Percentiles rank a stretch among this genome's conserved stretches.
phyloP scores from a whole-genome alignment of 306 rosid genomes.

The Sophora flavescens region DNA sequence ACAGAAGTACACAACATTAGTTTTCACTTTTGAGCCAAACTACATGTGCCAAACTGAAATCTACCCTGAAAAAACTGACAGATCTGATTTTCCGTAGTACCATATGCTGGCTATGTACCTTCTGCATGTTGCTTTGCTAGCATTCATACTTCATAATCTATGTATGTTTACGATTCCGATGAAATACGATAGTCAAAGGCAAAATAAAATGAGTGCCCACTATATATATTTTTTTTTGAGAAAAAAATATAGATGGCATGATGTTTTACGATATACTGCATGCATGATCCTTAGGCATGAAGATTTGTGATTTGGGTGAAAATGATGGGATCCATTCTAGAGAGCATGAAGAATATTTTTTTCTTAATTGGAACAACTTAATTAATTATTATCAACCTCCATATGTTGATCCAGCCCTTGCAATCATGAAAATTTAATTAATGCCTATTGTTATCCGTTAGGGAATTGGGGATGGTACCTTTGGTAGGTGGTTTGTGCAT shows the following conservation, averaged over 20 bases:
- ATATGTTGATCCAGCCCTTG: conserved; percentile 39
- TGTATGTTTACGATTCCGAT: conserved; percentile 42
- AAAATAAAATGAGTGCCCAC: conserved; percentile 29
- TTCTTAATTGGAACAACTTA: conserved; percentile 38
- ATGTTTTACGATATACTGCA: conserved; percentile 16
- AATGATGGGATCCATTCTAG: conserved; percentile 42
- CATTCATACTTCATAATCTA: conserved; percentile 45
- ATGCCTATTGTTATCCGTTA: conserved; percentile 47
- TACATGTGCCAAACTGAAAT: no score
- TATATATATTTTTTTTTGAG: neutral
- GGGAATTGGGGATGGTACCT: conserved; percentile 32
- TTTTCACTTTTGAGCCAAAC: no score
- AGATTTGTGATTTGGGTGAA: conserved; percentile 8
- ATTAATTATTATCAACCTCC: conserved; percentile 19
- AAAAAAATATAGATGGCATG: neutral
- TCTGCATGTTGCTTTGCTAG: conserved; percentile 42
- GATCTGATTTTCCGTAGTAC: conserved; percentile 60
- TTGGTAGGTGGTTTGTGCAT: conserved; percentile 53
- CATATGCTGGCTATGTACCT: conserved; percentile 48
- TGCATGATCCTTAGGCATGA: conserved; percentile 20
- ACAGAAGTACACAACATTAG: no score
- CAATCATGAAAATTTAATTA: conserved; percentile 43
- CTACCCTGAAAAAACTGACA: neutral
- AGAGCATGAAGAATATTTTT: neutral
- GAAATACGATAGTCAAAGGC: conserved; percentile 16